Evolutionary conservation across 768 basidiomycete genomes (phyloP), one percentile per base, ranked within the genome.

Genomic region (Candolleomyces aberdarensis): DNA sequence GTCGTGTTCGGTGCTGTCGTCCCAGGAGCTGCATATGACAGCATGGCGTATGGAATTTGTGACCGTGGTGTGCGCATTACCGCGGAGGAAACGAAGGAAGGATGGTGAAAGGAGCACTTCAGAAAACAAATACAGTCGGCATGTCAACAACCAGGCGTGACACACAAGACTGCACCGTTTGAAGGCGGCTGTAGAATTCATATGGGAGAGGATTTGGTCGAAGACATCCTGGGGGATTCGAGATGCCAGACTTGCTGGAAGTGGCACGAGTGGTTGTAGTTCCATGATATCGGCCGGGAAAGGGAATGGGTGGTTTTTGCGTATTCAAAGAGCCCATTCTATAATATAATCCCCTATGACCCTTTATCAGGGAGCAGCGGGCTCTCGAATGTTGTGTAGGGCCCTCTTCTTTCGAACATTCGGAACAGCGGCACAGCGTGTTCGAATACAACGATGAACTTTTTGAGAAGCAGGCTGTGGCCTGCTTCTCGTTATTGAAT

Each of bases 101-200:
- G 66, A 63, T 32, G 69, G 68, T 17, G 66, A 64, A 49, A 74
- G 70, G 59, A 63, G 65, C 43, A 73, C 67, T 59, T 72, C 70
- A 57, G 58, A 58, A 60, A 78, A 78, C 53, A 78, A 71, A 65
- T 74, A 65, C 36, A 65, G 67, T 29, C 75, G 73, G 48, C 71
- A 72, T 51, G 68, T 57, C 8, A 67, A 68, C 22, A 75, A 59
- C 74, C 74, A 78, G 2, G 70, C 62, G 55, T 63, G 66, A 65
- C 72, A 74, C 59, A 78, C 74, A 17, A 65, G 56, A 60, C 75
- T 75, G 68, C 72, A 74, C n/a, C 20, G 19, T 51, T 31, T 51
- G 2, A 31, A 20, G 17, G 9, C 22, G n/a, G 14, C 20, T 5
- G 14, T 22, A 5, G 19, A 20, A 9, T 22, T 22, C 5, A 15